These are phyloP conservation scores for Vigna trinervia DNA, from an alignment of 306 rosid species.

Conservation along the genomic window DNA sequence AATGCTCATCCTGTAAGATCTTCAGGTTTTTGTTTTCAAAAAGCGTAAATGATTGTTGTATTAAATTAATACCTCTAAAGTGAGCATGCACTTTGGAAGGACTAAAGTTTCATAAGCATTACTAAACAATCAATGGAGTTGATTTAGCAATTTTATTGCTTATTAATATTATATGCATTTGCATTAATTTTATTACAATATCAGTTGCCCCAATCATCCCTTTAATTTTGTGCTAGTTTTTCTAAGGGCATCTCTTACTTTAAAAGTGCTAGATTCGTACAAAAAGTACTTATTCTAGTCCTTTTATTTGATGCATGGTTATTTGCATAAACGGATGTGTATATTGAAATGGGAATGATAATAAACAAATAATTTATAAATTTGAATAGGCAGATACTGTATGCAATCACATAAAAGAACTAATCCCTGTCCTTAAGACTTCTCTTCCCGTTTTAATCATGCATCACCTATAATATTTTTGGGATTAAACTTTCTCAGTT, in stretches of 20 bases:
- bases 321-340: not conserved
- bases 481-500: conserved; percentile 5
- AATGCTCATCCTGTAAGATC: conserved; percentile 1
- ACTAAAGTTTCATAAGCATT: not conserved
- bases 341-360: conserved; percentile 5
- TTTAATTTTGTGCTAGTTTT: not conserved
- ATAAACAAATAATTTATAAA: conserved; percentile 10
- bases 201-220: not conserved
- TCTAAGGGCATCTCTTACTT: not conserved
- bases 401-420: conserved; percentile 19
- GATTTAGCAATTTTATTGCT: conserved; percentile 11
- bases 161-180: not conserved
- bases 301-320: not conserved
- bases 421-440: conserved; percentile 1
- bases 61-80: not conserved
- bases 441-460: not conserved
- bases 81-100: not conserved
- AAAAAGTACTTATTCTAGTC: conserved; percentile 2
- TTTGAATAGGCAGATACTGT: conserved; percentile 13
- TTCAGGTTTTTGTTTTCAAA: not conserved
- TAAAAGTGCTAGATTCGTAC: not conserved
- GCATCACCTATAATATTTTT: not conserved
- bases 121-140: not conserved
- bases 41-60: not conserved
- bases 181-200: not conserved